These are phyloP conservation scores for Neurospora sp. DNA, from an alignment of 495 filamentous ascomycete species.

Conservation along the genomic window DNA sequence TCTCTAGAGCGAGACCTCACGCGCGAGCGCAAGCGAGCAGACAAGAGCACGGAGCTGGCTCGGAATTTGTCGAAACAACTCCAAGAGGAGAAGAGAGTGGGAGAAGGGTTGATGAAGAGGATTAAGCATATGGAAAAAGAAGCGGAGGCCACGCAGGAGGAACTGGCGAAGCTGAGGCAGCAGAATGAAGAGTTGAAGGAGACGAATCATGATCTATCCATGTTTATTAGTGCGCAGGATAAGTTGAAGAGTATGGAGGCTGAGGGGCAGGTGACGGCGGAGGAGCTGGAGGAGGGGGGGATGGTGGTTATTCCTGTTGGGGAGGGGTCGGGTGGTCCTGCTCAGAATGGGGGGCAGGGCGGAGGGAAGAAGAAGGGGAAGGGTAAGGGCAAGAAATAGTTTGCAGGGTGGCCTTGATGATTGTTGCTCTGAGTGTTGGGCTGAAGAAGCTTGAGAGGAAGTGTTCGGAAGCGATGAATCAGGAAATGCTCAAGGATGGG, in stretches of 20 bases:
- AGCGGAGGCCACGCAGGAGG: constrained; percentile 33
- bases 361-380: constrained; percentile 43
- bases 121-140: constrained; percentile 58
- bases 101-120: constrained; percentile 63
- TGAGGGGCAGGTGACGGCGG: constrained; percentile 50
- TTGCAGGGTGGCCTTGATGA: neutral
- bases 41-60: constrained; percentile 65
- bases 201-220: constrained; percentile 80
- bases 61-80: constrained; percentile 65
- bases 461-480: neutral
- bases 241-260: constrained; percentile 61
- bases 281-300: constrained; percentile 40
- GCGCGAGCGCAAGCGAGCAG: constrained; percentile 55
- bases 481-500: no score
- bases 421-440: neutral
- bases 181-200: constrained; percentile 61
- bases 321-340: constrained; percentile 26
- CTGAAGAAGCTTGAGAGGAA: neutral
- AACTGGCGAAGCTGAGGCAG: constrained; percentile 39
- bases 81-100: constrained; percentile 82
- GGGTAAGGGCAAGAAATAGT: constrained; percentile 30
- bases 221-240: constrained; percentile 78
- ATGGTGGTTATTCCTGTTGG: constrained; percentile 31
- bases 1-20: constrained; percentile 58
- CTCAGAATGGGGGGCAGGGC: neutral